phyloP scores from a whole-genome alignment of 495 filamentous ascomycete species.

The Tetracladium marchalianum region DNA sequence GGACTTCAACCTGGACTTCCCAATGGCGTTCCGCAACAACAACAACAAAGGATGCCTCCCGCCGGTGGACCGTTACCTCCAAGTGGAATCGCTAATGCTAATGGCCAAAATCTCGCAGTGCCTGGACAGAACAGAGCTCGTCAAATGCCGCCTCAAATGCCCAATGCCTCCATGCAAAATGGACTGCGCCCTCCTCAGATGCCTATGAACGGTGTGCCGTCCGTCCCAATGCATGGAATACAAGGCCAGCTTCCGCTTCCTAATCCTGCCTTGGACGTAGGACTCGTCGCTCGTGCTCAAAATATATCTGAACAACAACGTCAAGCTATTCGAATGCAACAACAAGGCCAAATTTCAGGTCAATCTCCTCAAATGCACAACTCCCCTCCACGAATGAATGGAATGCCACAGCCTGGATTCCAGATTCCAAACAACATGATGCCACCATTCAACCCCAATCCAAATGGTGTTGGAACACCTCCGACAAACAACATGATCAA shows the following conservation, averaged over 20 bases:
- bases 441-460: slow-evolving; percentile 16
- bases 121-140: slow-evolving; percentile 19
- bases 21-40: slow-evolving; percentile 25
- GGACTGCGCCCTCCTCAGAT: slow-evolving; percentile 42
- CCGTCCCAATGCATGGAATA: slow-evolving; percentile 54
- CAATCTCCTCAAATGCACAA: slow-evolving; percentile 25
- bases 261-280: slow-evolving; percentile 52
- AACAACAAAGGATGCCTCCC: slow-evolving; percentile 31
- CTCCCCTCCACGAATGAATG: slow-evolving; percentile 30
- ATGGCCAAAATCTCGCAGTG: slow-evolving; percentile 19
- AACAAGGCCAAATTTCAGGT: slow-evolving; percentile 32
- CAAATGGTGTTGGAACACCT: slow-evolving; percentile 6
- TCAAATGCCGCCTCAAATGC: slow-evolving; percentile 9
- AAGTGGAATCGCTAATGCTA: slow-evolving; percentile 7
- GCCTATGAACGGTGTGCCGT: slow-evolving; percentile 60
- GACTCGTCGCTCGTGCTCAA: slow-evolving; percentile 43
- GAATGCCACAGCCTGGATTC: slow-evolving; percentile 23
- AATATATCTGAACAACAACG: slow-evolving; percentile 57
- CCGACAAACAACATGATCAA: slow-evolving; percentile 2
- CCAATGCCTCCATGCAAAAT: slow-evolving; percentile 16
- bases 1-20: slow-evolving; percentile 13
- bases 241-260: slow-evolving; percentile 51
- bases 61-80: slow-evolving; percentile 20
- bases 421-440: slow-evolving; percentile 22
- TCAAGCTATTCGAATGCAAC: slow-evolving; percentile 40